Evolutionary conservation across 2,329 filamentous ascomycete genomes (phyloP).

Genomic region (Lachnellula cervina): DNA sequence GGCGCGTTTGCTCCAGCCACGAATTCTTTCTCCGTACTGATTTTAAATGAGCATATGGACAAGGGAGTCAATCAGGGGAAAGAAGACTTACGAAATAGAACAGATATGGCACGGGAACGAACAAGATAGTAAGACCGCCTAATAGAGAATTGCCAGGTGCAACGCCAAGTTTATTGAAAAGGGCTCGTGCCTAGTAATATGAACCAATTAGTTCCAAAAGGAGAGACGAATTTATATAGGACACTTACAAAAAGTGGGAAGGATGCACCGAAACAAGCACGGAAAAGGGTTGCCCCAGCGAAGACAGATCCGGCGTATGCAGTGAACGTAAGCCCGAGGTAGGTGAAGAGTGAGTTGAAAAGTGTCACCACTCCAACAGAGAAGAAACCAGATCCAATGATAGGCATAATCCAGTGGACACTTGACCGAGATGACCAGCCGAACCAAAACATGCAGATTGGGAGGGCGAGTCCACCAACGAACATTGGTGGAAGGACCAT

Average conservation of each 20-base stretch:
- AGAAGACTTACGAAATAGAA: neutral
- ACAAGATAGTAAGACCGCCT: neutral
- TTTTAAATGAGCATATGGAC: too few species aligned
- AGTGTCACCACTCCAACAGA: slow-evolving; percentile 33
- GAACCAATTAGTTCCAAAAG: neutral
- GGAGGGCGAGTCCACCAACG: slow-evolving; percentile 43
- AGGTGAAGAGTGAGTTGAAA: slow-evolving; percentile 54
- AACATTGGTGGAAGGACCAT: slow-evolving; percentile 49
- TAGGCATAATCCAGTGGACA: slow-evolving; percentile 51
- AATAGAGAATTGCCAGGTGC: neutral
- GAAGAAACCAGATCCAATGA: slow-evolving; percentile 47
- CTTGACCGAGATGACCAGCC: slow-evolving; percentile 47
- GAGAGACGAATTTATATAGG: neutral
- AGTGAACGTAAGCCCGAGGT: slow-evolving; percentile 49
- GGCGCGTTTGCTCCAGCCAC: too few species aligned
- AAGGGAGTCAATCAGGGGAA: too few species aligned
- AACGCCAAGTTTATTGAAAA: neutral
- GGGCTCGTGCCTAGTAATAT: neutral
- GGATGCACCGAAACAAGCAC: slow-evolving; percentile 40
- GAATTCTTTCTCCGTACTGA: too few species aligned
- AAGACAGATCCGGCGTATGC: slow-evolving; percentile 52
- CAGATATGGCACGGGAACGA: neutral
- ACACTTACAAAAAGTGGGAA: slow-evolving; percentile 10
- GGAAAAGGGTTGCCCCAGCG: slow-evolving; percentile 53
- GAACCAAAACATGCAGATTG: slow-evolving; percentile 53